Evolutionary conservation across 164 flowering plant genomes (phyloP).

Genomic region (Malania oleifera): DNA sequence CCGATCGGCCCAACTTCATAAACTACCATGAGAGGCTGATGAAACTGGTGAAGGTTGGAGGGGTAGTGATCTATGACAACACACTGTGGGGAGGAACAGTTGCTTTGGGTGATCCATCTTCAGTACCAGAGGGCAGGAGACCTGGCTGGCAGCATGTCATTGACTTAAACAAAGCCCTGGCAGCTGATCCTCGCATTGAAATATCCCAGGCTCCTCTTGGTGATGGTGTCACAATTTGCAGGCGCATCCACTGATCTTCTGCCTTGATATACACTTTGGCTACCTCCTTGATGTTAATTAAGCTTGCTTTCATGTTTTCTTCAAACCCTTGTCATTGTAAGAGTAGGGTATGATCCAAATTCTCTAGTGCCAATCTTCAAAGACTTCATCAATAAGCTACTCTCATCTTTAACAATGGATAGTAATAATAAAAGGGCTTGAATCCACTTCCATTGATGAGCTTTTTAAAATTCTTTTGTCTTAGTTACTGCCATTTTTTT

Average conservation of each 20-base stretch:
- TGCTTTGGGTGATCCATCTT: constrained; percentile 9
- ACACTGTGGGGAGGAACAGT: constrained; percentile 27
- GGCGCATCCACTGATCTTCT: constrained; percentile 1
- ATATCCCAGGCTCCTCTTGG: constrained; percentile 13
- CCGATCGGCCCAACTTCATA: constrained; percentile 19
- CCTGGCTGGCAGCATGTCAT: background rate
- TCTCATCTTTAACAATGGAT: too few species aligned
- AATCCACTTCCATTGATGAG: too few species aligned
- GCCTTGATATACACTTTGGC: too few species aligned
- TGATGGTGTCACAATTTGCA: constrained; percentile 18
- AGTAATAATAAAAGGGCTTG: too few species aligned
- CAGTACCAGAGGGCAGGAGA: constrained; percentile 5
- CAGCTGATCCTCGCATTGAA: constrained; percentile 12
- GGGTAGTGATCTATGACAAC: constrained; percentile 23
- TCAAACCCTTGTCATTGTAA: too few species aligned
- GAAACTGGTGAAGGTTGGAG: constrained; percentile 30
- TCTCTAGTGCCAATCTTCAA: too few species aligned
- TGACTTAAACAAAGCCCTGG: constrained; percentile 14
- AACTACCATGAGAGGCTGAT: constrained; percentile 24
- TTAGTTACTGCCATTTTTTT: too few species aligned
- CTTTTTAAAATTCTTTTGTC: too few species aligned
- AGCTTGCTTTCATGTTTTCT: too few species aligned
- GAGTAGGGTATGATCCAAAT: too few species aligned
- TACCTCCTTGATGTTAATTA: too few species aligned
- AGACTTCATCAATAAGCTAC: too few species aligned